phyloP scores from a whole-genome alignment of 2,329 filamentous ascomycete genomes.

The Mariannaea elegans region DNA sequence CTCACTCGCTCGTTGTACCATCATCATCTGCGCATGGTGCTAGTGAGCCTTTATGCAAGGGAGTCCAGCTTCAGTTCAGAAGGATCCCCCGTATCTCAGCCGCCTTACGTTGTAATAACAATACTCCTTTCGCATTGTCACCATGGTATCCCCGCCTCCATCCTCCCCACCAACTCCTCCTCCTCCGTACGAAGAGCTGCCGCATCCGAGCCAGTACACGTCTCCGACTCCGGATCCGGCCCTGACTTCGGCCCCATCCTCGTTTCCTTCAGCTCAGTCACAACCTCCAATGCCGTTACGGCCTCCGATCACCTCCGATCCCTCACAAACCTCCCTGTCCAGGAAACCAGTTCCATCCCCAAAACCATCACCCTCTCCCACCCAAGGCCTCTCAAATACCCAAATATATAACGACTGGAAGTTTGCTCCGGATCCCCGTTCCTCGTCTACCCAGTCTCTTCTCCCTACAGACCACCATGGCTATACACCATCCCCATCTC shows the following conservation, averaged over 20 bases:
- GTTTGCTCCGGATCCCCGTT: conserved; percentile 53
- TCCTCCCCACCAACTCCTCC: conserved; percentile 19
- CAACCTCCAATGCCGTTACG: conserved; percentile 26
- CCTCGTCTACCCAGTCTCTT: conserved; percentile 59
- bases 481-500: conserved; percentile 41
- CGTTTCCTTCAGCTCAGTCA: conserved; percentile 12
- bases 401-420: conserved; percentile 13
- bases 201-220: conserved; percentile 2
- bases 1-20: conserved; percentile 4
- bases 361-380: conserved; percentile 10
- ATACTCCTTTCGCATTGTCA: not conserved
- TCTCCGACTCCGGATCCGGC: not conserved
- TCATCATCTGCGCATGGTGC: not conserved
- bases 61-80: not conserved
- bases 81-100: not conserved
- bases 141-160: conserved; percentile 7
- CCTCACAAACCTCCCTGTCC: not conserved
- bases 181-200: conserved; percentile 16
- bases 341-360: not conserved
- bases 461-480: conserved; percentile 35
- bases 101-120: too few relatives aligned
- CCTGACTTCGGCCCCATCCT: not conserved
- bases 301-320: conserved; percentile 4
- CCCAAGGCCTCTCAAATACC: conserved; percentile 12
- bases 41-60: not conserved